Evolutionary conservation across 2,329 filamentous ascomycete genomes (phyloP), one percentile per base, ranked within the genome.

Genomic region (Diaporthe capsici): DNA sequence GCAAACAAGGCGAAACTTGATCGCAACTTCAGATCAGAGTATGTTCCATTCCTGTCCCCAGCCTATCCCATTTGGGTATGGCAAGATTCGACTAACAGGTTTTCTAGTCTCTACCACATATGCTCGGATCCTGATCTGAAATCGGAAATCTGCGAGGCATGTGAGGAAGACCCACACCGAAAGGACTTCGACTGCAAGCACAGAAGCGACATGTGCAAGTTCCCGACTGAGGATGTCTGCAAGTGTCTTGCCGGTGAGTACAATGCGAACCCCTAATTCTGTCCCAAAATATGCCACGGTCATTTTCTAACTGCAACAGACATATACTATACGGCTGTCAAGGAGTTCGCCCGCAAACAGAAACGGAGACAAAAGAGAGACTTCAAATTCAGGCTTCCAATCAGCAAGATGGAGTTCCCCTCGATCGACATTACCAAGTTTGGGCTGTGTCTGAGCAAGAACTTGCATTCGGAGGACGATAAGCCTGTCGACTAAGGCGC

Each of bases 21-120:
- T 47, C 63, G 63, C 31, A 68, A 68, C 20, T 68, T 68, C 31
- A 68, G 63, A 51, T 31, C 44, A 37, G 63, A 68, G 61, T 67
- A 67, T 15, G 44, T 49, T 2, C 8, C 5, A 8, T 15, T 4
- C 10, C 28, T 49, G 3, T 51, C 39, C 28, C 5, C 9, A 34
- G 2, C 10, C 28, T 34, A 49, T 2, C 12, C 31, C 17, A 15
- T 4, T 10, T 5, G 10, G 20, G 20, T 2, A 17, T 31, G 13
- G 39, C 13, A 13, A 49, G 5, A 34, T 37, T n/a, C 7, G 17
- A 37, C 44, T 68, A 51, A 67, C 12, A n/a, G 0, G 12, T 9
- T 22, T 1, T 34, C 20, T 51, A 68, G 63, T 53, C 31, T 68
- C 47, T 53, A 68, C 15, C 47, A 68, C 13, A 25, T 39, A 28